Evolutionary conservation across 495 filamentous ascomycete genomes (phyloP).

Genomic region (Penicillium argentinense): DNA sequence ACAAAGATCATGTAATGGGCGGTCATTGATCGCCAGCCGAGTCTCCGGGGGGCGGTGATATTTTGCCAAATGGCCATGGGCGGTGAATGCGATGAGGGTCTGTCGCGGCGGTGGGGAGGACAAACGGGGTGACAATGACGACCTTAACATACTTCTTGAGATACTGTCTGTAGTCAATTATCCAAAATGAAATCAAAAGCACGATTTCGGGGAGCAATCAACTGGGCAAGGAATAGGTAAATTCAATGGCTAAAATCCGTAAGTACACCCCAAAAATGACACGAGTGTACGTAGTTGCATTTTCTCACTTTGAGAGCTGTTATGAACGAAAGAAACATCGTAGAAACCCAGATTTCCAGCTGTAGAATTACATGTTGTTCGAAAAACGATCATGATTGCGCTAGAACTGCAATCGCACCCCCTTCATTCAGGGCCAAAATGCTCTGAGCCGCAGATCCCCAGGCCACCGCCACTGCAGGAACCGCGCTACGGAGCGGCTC

Average conservation of each 20-base stretch:
- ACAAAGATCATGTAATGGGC: background rate
- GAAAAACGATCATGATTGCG: conserved; percentile 43
- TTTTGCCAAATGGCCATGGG: background rate
- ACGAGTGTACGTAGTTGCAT: too few species aligned
- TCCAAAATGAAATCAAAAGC: too few species aligned
- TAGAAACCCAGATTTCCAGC: conserved; percentile 25
- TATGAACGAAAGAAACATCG: conserved; percentile 24
- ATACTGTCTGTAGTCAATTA: too few species aligned
- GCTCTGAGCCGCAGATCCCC: conserved; percentile 73
- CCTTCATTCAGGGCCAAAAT: conserved; percentile 72
- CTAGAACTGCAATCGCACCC: conserved; percentile 70
- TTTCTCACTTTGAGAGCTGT: conserved; percentile 16
- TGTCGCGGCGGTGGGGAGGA: too few species aligned
- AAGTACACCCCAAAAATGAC: too few species aligned
- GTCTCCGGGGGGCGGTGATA: background rate
- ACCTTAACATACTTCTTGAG: too few species aligned
- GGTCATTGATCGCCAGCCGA: background rate
- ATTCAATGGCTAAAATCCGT: too few species aligned
- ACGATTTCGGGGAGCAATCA: too few species aligned
- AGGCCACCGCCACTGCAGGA: conserved; percentile 68
- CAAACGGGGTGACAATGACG: too few species aligned
- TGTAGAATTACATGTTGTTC: conserved; percentile 32
- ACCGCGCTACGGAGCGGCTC: conserved; percentile 78
- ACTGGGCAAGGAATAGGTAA: too few species aligned
- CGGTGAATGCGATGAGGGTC: background rate